phyloP scores from a whole-genome alignment of 2,329 filamentous ascomycete species.

The Aspergillus persii region DNA sequence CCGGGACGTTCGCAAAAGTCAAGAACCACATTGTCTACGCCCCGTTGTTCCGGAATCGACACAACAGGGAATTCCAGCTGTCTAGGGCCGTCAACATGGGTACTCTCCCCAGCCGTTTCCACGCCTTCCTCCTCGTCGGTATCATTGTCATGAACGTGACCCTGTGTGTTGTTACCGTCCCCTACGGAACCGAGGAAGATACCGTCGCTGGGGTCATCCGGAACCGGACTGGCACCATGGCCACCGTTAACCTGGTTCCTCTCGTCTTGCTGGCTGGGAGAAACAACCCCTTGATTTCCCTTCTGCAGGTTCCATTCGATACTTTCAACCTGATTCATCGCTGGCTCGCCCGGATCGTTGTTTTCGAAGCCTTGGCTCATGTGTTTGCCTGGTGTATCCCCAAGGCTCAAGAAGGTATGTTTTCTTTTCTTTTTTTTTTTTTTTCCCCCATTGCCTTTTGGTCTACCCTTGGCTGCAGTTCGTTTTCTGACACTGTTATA shows the following conservation, averaged over 20 bases:
- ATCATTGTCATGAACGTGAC: constrained; percentile 46
- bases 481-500: constrained; percentile 46
- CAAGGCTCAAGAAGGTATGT: constrained; percentile 48
- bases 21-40: constrained; percentile 64
- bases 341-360: constrained; percentile 72
- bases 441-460: background rate
- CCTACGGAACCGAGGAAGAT: constrained; percentile 35
- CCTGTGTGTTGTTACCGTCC: constrained; percentile 50
- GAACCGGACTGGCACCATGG: constrained; percentile 43
- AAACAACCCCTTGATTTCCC: constrained; percentile 44
- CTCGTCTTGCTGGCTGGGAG: constrained; percentile 43
- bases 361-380: constrained; percentile 68
- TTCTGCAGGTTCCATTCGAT: constrained; percentile 45
- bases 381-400: constrained; percentile 72
- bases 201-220: constrained; percentile 40
- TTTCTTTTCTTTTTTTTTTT: background rate
- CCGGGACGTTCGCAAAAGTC: constrained; percentile 59
- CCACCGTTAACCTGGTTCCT: constrained; percentile 45
- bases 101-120: constrained; percentile 47
- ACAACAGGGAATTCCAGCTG: constrained; percentile 47
- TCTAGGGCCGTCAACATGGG: constrained; percentile 46
- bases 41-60: constrained; percentile 43
- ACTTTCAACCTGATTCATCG: constrained; percentile 64
- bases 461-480: background rate
- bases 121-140: constrained; percentile 40